Conservation (phyloP, 2,329 filamentous ascomycete species). For the Colletotrichum tofieldiae region DNA sequence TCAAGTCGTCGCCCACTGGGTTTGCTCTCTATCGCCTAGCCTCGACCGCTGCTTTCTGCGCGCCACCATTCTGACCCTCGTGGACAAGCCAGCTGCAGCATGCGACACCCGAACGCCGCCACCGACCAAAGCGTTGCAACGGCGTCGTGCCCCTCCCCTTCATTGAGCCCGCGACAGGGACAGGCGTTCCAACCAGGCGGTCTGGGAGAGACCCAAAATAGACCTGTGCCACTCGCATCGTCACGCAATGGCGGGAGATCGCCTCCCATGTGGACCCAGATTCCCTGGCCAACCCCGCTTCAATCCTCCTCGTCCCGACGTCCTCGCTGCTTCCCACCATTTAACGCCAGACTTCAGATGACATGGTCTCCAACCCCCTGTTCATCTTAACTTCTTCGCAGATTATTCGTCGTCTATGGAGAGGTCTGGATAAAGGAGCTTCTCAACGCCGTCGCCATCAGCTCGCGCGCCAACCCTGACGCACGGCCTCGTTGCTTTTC, state of each 20-base stretch:
- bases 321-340: conserved; percentile 4
- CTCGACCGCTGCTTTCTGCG: conserved; percentile 21
- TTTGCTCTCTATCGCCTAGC: not conserved
- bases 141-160: conserved; percentile 36
- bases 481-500: conserved; percentile 25
- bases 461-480: conserved; percentile 1
- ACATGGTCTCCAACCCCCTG: conserved; percentile 19
- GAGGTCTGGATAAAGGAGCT: conserved; percentile 24
- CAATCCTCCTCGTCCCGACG: conserved; percentile 19
- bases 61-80: not conserved
- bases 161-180: conserved; percentile 33
- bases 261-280: conserved; percentile 31
- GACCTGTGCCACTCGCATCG: conserved; percentile 23
- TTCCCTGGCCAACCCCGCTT: conserved; percentile 31
- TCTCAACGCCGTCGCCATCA: conserved; percentile 35
- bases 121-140: conserved; percentile 37
- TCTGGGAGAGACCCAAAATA: conserved; percentile 30
- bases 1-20: not conserved
- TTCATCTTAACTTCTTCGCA: conserved; percentile 12
- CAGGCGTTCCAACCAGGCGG: conserved; percentile 38
- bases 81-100: conserved; percentile 13
- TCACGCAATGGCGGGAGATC: conserved; percentile 42
- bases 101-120: conserved; percentile 34
- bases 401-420: not conserved
- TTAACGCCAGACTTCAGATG: conserved; percentile 34